Conservation (phyloP, 345 rosid genomes). For the Kandelia obovata region DNA sequence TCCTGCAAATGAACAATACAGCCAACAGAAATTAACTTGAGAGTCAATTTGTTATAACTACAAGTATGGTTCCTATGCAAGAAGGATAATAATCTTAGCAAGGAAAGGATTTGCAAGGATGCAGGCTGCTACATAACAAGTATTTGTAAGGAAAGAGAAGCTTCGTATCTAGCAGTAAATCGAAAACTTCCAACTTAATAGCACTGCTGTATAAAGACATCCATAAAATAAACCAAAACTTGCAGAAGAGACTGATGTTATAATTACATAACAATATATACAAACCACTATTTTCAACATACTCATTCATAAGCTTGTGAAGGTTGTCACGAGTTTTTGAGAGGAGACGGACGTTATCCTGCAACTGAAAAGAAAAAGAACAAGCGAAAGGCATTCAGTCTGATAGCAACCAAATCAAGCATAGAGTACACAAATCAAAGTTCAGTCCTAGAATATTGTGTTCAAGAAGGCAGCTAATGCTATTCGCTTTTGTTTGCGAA, state of each 20-base stretch:
- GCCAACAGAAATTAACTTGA: not conserved
- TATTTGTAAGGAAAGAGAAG: no score
- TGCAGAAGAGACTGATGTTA: not conserved
- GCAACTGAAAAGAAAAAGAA: slow-evolving; percentile 33
- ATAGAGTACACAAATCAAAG: not conserved
- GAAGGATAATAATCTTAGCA: no score
- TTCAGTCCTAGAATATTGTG: not conserved
- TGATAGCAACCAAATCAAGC: not conserved
- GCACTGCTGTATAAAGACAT: no score
- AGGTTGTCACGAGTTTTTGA: slow-evolving; percentile 37
- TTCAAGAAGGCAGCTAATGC: no score
- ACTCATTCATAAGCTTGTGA: slow-evolving; percentile 37
- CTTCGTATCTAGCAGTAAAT: no score
- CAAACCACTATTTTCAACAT: slow-evolving; percentile 21
- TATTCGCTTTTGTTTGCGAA: no score
- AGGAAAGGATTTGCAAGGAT: no score
- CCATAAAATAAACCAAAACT: no score
- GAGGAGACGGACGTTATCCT: slow-evolving; percentile 41
- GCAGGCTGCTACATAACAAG: no score
- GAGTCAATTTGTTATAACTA: not conserved
- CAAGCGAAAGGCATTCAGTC: not conserved
- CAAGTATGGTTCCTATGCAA: no score
- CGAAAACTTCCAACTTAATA: no score
- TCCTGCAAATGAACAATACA: slow-evolving; percentile 34
- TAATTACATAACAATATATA: not conserved